Base-by-base conservation (phyloP, 495 filamentous ascomycete genomes). In the Podospora tetraspora region DNA sequence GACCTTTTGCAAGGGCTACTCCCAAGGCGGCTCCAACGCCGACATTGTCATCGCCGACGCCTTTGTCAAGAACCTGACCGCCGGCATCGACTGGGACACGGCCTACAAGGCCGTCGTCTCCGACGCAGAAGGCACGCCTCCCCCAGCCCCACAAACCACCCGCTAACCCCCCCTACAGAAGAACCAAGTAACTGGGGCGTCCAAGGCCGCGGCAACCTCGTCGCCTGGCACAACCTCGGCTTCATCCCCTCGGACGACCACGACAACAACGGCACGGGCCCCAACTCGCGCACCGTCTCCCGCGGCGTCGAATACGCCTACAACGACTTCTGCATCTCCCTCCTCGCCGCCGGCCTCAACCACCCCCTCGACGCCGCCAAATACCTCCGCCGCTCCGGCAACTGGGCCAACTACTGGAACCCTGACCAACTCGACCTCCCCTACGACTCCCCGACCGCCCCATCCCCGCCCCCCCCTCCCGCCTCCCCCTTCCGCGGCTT, bases 281-380 rank as follows among this genome's bases (percentile, higher is more conserved):
- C 86, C 0, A 80, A 82, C 59, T 89, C 85, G 12, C 86, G 90
- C 13, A 85, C 83, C 64, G 81, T 92, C 32, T 88, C 85, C 9
- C 80, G 89, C 1, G 90, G 88, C 0, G 85, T 92, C 16, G 90
- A 92, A 72, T 92, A 92, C 76, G 86, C 89, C 4, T 91, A 91
- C 78, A 84, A 92, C 66, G 90, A 92, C 74, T 92, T 90, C 66
- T 76, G 80, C 62, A 83, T 88, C 24, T 82, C 86, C 16, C 70
- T 78, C 21, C 81, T 89, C 59, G 86, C 87, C 57, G 78, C 79
- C 64, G 82, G 79, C 1, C 79, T 89, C 1, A 84, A 83, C 5
- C 82, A 84, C 61, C 76, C 75, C 19, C 77, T 73, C 0, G 83
- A 85, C 67, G 77, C 79, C 56, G 72, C 78, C 58, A 90, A 89